Evolutionary conservation across 768 basidiomycete genomes (phyloP).

Genomic region (Leucosporidium scottii): DNA sequence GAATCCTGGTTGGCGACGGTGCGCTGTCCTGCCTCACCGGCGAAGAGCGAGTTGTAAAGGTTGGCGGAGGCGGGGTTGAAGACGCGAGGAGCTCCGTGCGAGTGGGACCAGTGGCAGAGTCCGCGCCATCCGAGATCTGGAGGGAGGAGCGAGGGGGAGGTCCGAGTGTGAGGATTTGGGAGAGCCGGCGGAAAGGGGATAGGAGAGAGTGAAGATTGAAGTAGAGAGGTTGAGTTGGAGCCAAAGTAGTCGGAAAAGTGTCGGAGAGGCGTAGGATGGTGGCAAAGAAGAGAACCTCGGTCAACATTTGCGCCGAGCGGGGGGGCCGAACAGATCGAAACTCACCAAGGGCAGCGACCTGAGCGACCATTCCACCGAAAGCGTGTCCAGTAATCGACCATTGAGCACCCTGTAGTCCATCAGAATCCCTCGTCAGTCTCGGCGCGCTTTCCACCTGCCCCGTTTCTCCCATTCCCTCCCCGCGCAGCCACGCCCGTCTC

Average conservation of each 20-base stretch:
- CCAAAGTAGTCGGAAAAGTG: too few species aligned
- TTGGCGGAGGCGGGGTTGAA: conserved; percentile 32
- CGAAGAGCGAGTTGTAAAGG: conserved; percentile 34
- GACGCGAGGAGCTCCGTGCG: conserved; percentile 5
- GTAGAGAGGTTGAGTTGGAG: too few species aligned
- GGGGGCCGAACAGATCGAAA: too few species aligned
- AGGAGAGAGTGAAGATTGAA: too few species aligned
- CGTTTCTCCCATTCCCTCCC: neutral
- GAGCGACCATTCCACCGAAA: conserved; percentile 34
- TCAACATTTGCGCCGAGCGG: too few species aligned
- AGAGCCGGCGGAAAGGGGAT: too few species aligned
- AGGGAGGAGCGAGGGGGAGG: too few species aligned
- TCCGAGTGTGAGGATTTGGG: too few species aligned
- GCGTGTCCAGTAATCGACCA: conserved; percentile 36
- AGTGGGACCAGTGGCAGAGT: conserved; percentile 13
- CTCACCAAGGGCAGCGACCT: conserved; percentile 28
- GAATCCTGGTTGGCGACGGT: conserved; percentile 36
- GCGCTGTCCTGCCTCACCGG: conserved; percentile 35
- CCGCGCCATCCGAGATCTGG: conserved; percentile 33
- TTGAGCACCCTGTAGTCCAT: conserved; percentile 20
- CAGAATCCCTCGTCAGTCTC: neutral
- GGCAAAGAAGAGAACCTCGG: too few species aligned
- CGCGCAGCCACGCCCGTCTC: too few species aligned
- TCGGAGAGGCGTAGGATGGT: too few species aligned
- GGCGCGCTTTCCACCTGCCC: neutral